Evolutionary conservation across 2,329 filamentous ascomycete genomes (phyloP).

Genomic region (Elsinoe batatas): DNA sequence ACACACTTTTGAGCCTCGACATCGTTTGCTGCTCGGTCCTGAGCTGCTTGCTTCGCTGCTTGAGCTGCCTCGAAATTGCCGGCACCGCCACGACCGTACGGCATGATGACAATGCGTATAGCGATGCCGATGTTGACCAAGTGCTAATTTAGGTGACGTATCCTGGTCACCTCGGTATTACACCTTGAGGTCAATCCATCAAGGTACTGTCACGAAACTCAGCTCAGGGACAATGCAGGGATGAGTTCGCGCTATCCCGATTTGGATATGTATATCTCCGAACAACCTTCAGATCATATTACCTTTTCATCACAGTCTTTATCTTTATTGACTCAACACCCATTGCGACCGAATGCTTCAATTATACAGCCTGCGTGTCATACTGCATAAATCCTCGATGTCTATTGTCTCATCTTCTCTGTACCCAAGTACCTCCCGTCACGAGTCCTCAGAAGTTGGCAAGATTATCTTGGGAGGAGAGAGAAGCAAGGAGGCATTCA

Average conservation of each 20-base stretch:
- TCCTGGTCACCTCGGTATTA: neutral
- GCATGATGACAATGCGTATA: neutral
- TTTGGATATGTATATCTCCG: neutral
- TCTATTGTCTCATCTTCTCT: no score
- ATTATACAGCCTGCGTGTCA: no score
- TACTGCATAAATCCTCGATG: no score
- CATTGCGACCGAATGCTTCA: no score
- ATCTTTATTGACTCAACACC: no score
- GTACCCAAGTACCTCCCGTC: no score
- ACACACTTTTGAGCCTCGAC: slow-evolving; percentile 28
- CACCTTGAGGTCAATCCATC: neutral
- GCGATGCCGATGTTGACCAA: no score
- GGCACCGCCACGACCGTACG: slow-evolving; percentile 34
- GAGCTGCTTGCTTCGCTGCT: slow-evolving; percentile 14
- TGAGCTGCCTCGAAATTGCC: slow-evolving; percentile 32
- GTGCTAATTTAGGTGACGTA: neutral
- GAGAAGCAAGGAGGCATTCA: no score
- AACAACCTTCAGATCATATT: neutral
- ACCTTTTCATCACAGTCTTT: no score
- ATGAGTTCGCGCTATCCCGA: neutral
- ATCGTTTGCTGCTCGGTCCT: slow-evolving; percentile 26
- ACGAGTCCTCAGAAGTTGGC: no score
- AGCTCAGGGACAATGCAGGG: slow-evolving; percentile 8
- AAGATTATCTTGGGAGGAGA: no score
- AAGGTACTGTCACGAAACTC: neutral